A percentile compares a stretch with the other conserved stretches of the same genome.
These are phyloP conservation scores for Ustilago curta DNA, from an alignment of 1,284 basidiomycete species.

Conservation along the genomic window DNA sequence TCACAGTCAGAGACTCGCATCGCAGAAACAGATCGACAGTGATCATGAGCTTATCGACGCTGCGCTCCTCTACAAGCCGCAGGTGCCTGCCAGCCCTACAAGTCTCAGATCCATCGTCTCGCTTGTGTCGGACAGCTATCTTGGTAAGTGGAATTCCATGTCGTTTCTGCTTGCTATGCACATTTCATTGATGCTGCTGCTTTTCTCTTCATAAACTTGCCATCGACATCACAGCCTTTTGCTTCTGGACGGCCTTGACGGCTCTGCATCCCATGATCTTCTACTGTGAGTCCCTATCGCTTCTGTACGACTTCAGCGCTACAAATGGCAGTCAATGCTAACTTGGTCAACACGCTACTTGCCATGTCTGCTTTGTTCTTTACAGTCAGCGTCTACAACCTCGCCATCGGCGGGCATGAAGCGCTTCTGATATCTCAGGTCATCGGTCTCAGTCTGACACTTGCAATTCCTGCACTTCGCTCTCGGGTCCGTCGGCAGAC, in stretches of 20 bases:
- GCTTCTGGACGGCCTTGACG: slow-evolving; percentile 89
- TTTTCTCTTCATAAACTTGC: not conserved
- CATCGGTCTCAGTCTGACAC: slow-evolving; percentile 43
- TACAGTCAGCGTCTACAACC: slow-evolving; percentile 63
- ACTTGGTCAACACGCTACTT: slow-evolving; percentile 7
- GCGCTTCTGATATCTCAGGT: slow-evolving; percentile 58
- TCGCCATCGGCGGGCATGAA: slow-evolving; percentile 63
- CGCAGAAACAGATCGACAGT: not conserved
- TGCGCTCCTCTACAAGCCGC: not conserved
- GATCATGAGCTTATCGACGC: slow-evolving; percentile 9
- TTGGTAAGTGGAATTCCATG: slow-evolving; percentile 31
- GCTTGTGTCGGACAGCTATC: slow-evolving; percentile 48
- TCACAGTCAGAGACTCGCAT: slow-evolving; percentile 10
- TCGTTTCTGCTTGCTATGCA: not conserved
- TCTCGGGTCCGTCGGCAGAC: slow-evolving; percentile 20
- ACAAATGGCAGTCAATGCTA: not conserved
- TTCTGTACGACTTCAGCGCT: not conserved
- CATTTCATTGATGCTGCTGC: not conserved
- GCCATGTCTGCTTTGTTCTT: not conserved
- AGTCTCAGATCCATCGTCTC: slow-evolving; percentile 39
- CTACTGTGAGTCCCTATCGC: slow-evolving; percentile 75
- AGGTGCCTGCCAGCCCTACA: slow-evolving; percentile 17
- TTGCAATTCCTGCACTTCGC: slow-evolving; percentile 37
- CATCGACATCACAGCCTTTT: slow-evolving; percentile 75
- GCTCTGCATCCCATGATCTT: slow-evolving; percentile 85